Evolutionary conservation across 306 rosid species (phyloP), one percentile per base, ranked within the genome.

Genomic region (Quercus alba): DNA sequence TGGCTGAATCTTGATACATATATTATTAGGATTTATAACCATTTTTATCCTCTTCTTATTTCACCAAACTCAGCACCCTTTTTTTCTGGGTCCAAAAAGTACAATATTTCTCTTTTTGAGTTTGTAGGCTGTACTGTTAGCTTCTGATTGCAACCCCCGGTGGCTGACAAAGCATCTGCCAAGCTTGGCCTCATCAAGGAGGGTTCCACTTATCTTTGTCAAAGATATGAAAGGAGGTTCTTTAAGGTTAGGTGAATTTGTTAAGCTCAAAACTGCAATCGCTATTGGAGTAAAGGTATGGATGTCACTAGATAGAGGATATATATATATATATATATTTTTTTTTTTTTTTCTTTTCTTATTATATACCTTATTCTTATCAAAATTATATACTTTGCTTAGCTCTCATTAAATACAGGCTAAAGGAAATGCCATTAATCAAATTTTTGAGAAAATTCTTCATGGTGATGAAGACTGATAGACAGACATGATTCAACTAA

Each of bases 121-220:
- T 33, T 18, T 84, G 77, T 84, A 92, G 97, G 96, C 86, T 33
- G 85, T 94, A 75, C 81, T 94, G 62, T 78, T 94, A 44, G 91
- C 98, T 74, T 84, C 88, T 20, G 94, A 94, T 80, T 82, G 90
- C 86, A 89, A 85, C 58, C 91, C 98, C 3, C 82, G 87, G 33
- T 94, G 90, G 96, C 86, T 94, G 74, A 86, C 92, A n/a, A 94
- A 88, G 81, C 98, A 92, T 83, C 82, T 94, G 66, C 91, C 84
- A 6, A 82, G 82, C 83, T 79, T 94, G 87, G 96, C 94, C 84
- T 78, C 85, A 19, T 92, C 97, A 41, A 89, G 92, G 88, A 79
- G 78, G 56, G 92, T 92, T 28, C 97, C 96, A 1, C 56, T 90
- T 75, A 81, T 90, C 75, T 87, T 88, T 74, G 86, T 92, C 77